Conservation (phyloP, 768 basidiomycete genomes). For the Tylopilus vinaceipallidus region DNA sequence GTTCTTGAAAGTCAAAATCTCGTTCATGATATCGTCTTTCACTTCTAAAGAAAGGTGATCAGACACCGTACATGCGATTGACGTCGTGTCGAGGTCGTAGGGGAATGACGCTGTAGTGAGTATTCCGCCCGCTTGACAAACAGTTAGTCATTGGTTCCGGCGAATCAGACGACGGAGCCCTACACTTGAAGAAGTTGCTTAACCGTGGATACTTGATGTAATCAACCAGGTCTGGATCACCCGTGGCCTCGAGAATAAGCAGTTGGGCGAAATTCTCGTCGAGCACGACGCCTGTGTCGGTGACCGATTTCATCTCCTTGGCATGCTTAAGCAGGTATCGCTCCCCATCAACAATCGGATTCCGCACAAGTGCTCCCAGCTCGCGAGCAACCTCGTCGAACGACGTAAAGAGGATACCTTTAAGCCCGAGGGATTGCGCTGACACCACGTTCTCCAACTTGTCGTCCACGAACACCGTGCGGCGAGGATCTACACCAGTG, state of each 20-base stretch:
- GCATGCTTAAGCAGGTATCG: constrained; percentile 13
- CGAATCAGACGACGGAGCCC: not conserved
- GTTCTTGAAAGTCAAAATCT: constrained; percentile 15
- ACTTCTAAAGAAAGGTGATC: constrained; percentile 8
- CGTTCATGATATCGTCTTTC: constrained; percentile 24
- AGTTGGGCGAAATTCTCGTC: constrained; percentile 24
- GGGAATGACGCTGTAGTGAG: constrained; percentile 15
- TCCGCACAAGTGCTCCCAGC: constrained; percentile 14
- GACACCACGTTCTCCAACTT: constrained; percentile 22
- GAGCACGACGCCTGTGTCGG: constrained; percentile 7
- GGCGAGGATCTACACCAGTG: constrained; percentile 16
- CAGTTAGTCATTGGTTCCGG: not conserved
- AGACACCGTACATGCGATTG: constrained; percentile 19
- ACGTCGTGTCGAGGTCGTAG: constrained; percentile 20
- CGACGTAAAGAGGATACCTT: constrained; percentile 20
- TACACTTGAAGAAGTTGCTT: constrained; percentile 23
- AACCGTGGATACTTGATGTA: constrained; percentile 18
- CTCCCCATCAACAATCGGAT: constrained; percentile 15
- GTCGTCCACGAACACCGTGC: constrained; percentile 25
- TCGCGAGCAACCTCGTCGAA: constrained; percentile 13
- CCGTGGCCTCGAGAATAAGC: constrained; percentile 19
- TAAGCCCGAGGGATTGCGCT: constrained; percentile 19
- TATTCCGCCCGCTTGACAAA: constrained; percentile 2
- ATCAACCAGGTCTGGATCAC: constrained; percentile 17
- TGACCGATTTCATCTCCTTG: constrained; percentile 18